These are phyloP conservation scores for Curvularia hawaiiensis DNA, from an alignment of 2,329 filamentous ascomycete genomes.

Conservation along the genomic window DNA sequence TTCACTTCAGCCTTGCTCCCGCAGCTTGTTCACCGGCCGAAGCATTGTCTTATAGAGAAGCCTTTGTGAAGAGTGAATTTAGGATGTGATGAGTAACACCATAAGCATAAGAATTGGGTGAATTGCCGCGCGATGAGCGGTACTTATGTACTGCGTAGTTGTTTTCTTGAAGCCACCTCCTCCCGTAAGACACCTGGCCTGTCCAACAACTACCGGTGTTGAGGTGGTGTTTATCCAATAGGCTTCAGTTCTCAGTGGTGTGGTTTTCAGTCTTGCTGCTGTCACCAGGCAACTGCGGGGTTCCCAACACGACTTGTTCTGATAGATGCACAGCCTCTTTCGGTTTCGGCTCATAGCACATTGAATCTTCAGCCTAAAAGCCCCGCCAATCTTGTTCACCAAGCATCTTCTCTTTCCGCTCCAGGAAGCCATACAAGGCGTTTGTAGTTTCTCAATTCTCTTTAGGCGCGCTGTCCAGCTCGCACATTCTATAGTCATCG, in stretches of 20 bases:
- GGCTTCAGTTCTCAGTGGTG: not conserved
- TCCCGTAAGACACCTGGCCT: not conserved
- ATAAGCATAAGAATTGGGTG: too few relatives aligned
- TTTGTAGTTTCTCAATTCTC: not conserved
- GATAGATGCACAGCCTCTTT: not conserved
- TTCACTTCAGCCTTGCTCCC: too few relatives aligned
- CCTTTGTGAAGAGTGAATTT: too few relatives aligned
- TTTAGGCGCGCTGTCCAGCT: not conserved
- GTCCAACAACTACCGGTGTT: not conserved
- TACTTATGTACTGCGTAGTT: not conserved
- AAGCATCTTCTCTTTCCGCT: not conserved
- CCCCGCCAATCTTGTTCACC: not conserved
- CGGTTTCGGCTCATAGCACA: not conserved
- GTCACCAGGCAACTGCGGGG: not conserved
- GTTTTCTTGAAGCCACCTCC: not conserved
- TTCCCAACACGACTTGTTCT: not conserved
- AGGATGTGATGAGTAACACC: too few relatives aligned
- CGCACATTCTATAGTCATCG: not conserved
- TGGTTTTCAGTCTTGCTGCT: not conserved
- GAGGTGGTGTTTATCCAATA: not conserved
- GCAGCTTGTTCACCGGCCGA: too few relatives aligned
- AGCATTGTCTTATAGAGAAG: too few relatives aligned
- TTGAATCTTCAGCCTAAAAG: not conserved
- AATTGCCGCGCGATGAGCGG: too few relatives aligned
- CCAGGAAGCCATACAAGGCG: not conserved